These are phyloP conservation scores for Gypsophila paniculata DNA, from an alignment of 179 eudicot genomes.

Conservation along the genomic window DNA sequence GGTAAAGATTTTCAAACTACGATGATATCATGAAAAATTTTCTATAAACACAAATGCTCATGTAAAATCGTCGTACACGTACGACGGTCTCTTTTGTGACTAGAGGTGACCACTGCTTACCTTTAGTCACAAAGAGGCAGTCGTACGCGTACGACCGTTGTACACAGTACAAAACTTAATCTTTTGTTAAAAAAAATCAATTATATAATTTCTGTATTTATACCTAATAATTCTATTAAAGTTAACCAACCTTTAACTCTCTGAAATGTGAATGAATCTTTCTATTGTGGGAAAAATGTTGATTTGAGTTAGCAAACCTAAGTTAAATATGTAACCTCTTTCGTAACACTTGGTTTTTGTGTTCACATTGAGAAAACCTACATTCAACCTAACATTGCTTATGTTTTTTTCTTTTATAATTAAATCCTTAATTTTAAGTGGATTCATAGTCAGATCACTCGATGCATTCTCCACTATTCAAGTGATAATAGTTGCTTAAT, in stretches of 20 bases:
- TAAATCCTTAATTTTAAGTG: neutral
- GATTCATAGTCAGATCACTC: conserved; percentile 1
- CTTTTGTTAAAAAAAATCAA: too few species aligned
- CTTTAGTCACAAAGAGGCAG: too few species aligned
- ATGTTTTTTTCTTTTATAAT: neutral
- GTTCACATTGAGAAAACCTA: conserved; percentile 10
- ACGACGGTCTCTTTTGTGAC: too few species aligned
- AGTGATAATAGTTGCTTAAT: neutral
- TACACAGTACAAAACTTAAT: too few species aligned
- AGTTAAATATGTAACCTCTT: conserved; percentile 24
- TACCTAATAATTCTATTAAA: conserved; percentile 8
- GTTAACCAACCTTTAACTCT: conserved; percentile 25
- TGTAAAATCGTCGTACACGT: too few species aligned
- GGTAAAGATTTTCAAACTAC: too few species aligned
- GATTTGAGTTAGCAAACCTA: conserved; percentile 26
- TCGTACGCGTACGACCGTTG: too few species aligned
- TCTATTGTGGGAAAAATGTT: conserved; percentile 24
- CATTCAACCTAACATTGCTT: conserved; percentile 16
- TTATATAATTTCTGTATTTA: too few species aligned
- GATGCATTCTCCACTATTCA: neutral
- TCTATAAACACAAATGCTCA: too few species aligned
- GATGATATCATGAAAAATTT: too few species aligned
- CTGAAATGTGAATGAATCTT: conserved; percentile 23
- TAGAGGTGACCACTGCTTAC: too few species aligned
- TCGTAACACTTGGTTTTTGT: conserved; percentile 19